Evolutionary conservation across 2,329 filamentous ascomycete genomes (phyloP), one percentile per base, ranked within the genome.

Genomic region (Septoria linicola): DNA sequence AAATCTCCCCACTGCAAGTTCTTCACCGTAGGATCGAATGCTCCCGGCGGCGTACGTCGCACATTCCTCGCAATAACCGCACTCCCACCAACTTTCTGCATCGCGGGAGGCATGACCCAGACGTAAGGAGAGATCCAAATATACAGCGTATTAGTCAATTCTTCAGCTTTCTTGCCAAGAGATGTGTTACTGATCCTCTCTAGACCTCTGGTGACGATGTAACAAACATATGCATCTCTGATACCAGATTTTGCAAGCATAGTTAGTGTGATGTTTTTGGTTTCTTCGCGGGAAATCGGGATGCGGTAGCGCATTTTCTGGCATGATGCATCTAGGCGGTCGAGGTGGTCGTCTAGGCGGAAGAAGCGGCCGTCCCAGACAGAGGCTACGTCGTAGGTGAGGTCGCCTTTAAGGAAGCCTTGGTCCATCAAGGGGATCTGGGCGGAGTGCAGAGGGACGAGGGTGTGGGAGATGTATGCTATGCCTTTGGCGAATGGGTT

Each of bases 321-420:
- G 56, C 74, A 77, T 59, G 70, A 74, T 0, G 57, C 57, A n/a
- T 74, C 68, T 0, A 79, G 63, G 4, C 76, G 72, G 16, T 62
- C 59, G 1, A 79, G 57, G 53, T 79, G 77, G 48, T 79, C 74
- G 36, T 78, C 73, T 0, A 79, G 71, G 0, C 76, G 76, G 65
- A 79, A 79, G 59, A 76, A 76, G 1, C 73, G 73, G 0, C 76
- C 74, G 41, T 78, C 74, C 77, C 77, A 79, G 20, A 78, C 73
- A 0, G 75, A 63, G 0, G 76, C 74, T 0, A 79, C 77, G 41
- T 79, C 76, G 59, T 79, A 79, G 1, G 77, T 79, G 1, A 79
- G 59, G 39, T 79, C 76, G 62, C 75, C 73, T 60, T 75, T 76
- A 58, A 79, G 61, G 60, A 80, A 80, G 14, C 77, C 77, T 62